Evolutionary conservation across 2,329 filamentous ascomycete genomes (phyloP).

Genomic region (Sphaerulina populicola): DNA sequence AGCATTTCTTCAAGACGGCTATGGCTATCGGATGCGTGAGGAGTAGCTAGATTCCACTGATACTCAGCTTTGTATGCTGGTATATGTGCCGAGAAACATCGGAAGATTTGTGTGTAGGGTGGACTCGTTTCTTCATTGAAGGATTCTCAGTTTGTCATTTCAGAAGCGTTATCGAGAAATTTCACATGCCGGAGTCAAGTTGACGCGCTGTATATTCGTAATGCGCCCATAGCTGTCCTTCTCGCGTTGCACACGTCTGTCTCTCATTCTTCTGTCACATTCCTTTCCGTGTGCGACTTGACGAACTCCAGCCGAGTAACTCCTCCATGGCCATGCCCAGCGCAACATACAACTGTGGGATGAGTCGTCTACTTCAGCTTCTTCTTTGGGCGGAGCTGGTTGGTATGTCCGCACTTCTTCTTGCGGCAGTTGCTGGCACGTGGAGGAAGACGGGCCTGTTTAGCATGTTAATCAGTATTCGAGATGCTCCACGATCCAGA

Average conservation of each 20-base stretch:
- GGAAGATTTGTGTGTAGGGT: too few relatives aligned
- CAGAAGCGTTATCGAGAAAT: conserved; percentile 2
- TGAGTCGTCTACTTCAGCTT: conserved; percentile 72
- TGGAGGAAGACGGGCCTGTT: conserved; percentile 72
- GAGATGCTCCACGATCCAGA: conserved; percentile 19
- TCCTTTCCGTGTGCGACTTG: neutral
- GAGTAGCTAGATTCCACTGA: too few relatives aligned
- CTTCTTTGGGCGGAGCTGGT: conserved; percentile 99
- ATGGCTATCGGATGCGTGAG: too few relatives aligned
- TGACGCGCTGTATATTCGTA: neutral
- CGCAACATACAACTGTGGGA: neutral
- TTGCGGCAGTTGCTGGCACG: conserved; percentile 99
- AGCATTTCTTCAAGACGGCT: too few relatives aligned
- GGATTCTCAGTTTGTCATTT: conserved; percentile 9
- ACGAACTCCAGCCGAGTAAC: conserved; percentile 5
- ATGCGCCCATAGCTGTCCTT: conserved; percentile 8
- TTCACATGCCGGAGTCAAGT: conserved; percentile 9
- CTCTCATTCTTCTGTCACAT: neutral
- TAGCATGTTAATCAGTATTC: conserved; percentile 12
- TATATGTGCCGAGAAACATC: too few relatives aligned
- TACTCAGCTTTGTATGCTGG: too few relatives aligned
- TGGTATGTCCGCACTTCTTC: conserved; percentile 99
- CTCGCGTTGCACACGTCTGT: conserved; percentile 5
- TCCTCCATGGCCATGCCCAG: conserved; percentile 1
- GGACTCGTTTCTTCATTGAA: neutral